A percentile compares a stretch with the other conserved stretches of the same genome.
phyloP scores from a whole-genome alignment of 2,329 filamentous ascomycete species.

The Cladorrhinum sp. region DNA sequence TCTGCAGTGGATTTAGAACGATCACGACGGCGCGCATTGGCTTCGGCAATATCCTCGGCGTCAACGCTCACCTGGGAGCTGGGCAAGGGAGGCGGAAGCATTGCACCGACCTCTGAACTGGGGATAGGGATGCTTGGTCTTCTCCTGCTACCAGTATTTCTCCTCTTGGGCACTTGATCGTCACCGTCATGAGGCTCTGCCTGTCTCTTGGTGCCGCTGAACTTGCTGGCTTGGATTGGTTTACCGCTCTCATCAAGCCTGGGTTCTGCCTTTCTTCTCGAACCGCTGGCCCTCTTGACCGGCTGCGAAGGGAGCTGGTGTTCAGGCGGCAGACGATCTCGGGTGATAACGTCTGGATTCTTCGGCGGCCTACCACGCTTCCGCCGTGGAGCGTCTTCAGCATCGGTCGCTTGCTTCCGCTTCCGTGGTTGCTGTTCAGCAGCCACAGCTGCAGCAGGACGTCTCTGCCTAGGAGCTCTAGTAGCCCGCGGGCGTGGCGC shows the following conservation, averaged over 20 bases:
- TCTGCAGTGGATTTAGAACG: background rate
- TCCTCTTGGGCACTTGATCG: background rate
- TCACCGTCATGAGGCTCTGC: background rate
- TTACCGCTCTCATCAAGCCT: constrained; percentile 1
- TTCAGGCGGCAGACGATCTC: too few species aligned
- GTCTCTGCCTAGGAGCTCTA: background rate
- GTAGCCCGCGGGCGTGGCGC: background rate
- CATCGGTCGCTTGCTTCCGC: background rate
- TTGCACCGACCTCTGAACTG: background rate
- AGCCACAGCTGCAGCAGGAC: background rate
- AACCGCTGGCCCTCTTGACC: background rate
- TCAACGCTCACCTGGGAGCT: background rate
- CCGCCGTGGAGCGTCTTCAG: background rate
- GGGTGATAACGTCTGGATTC: background rate
- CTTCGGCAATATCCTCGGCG: background rate
- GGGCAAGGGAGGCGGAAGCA: background rate
- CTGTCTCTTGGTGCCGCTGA: background rate
- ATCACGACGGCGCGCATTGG: background rate
- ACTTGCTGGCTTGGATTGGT: background rate
- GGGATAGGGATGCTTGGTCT: background rate
- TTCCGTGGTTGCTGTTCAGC: background rate
- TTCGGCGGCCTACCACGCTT: background rate
- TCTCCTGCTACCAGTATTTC: background rate
- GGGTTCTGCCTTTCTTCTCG: background rate
- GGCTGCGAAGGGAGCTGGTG: background rate